Evolutionary conservation across 169 alveolate species (phyloP).

Genomic region (Babesia bovis): DNA sequence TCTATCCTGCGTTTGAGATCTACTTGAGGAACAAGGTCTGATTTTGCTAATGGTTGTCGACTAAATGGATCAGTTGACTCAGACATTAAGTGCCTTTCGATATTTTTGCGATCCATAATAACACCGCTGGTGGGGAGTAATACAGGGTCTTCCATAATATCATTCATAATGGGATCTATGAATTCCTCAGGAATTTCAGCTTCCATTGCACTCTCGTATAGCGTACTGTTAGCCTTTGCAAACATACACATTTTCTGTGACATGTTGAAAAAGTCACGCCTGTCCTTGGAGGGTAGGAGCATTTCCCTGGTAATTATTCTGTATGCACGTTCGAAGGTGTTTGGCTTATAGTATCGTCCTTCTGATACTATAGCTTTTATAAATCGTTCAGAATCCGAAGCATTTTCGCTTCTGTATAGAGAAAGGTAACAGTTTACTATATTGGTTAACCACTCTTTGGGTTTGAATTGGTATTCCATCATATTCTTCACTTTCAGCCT

Average conservation of each 20-base stretch:
- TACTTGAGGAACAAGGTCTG: constrained; percentile 84
- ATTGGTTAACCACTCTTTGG: constrained; percentile 77
- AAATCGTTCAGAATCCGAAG: constrained; percentile 28
- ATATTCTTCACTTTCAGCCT: constrained; percentile 85
- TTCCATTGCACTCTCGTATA: constrained; percentile 49
- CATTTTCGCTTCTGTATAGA: constrained; percentile 55
- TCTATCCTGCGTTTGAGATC: constrained; percentile 83
- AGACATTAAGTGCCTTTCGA: constrained; percentile 89
- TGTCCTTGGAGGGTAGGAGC: constrained; percentile 51
- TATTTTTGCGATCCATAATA: constrained; percentile 86
- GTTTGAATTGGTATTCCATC: constrained; percentile 84
- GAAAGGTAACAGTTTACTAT: constrained; percentile 73
- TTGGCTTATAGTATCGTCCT: constrained; percentile 79
- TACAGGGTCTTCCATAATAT: constrained; percentile 91
- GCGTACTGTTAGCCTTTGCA: constrained; percentile 64
- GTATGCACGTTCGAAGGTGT: constrained; percentile 74
- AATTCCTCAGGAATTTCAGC: constrained; percentile 88
- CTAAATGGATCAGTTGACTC: constrained; percentile 92
- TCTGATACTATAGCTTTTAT: constrained; percentile 71
- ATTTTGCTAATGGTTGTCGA: constrained; percentile 86
- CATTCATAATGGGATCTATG: constrained; percentile 89
- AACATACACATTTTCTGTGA: constrained; percentile 40
- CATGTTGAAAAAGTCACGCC: constrained; percentile 40
- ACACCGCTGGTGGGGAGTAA: constrained; percentile 87
- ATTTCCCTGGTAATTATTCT: constrained; percentile 79